These are phyloP conservation scores for Hemisphaericaspora subhashii DNA, from an alignment of 1,139 yeast species.

Conservation along the genomic window DNA sequence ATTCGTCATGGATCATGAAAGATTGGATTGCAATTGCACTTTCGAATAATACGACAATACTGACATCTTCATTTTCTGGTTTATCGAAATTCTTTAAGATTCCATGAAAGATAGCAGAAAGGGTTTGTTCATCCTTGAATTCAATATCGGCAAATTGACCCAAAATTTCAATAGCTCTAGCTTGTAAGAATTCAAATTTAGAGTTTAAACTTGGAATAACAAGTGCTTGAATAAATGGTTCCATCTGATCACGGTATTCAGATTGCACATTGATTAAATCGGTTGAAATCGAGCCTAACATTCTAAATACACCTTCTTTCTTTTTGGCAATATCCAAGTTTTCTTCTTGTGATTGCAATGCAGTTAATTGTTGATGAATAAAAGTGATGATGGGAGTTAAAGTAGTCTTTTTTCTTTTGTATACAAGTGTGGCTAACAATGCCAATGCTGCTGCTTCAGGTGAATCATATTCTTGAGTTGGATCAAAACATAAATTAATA, in stretches of 20 bases:
- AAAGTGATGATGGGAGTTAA: constrained; percentile 67
- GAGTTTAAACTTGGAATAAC: constrained; percentile 75
- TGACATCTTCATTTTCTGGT: constrained; percentile 29
- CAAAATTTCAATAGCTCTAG: constrained; percentile 80
- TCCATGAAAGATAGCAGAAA: constrained; percentile 63
- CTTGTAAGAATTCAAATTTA: constrained; percentile 69
- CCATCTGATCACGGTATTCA: constrained; percentile 50
- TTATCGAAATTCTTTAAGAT: constrained; percentile 57
- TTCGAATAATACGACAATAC: constrained; percentile 79
- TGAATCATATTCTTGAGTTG: constrained; percentile 55
- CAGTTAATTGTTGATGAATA: constrained; percentile 54
- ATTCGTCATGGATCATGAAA: constrained; percentile 62
- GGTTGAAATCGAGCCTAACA: constrained; percentile 71
- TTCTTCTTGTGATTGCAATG: constrained; percentile 41
- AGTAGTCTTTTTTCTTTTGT: constrained; percentile 61
- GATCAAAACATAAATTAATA: constrained; percentile 75
- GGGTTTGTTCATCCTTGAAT: constrained; percentile 48
- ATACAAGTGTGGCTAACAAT: constrained; percentile 62
- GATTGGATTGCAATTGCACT: constrained; percentile 87
- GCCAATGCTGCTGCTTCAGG: constrained; percentile 73
- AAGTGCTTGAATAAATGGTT: constrained; percentile 58
- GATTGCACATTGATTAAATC: constrained; percentile 62
- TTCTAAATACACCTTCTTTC: constrained; percentile 78
- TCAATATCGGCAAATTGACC: constrained; percentile 68
- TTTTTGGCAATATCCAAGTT: constrained; percentile 62